Percentiles rank a stretch among this genome's conserved stretches.
These are phyloP conservation scores for Tetrahymena borealis DNA, from an alignment of 73 alveolate species.

Conservation along the genomic window DNA sequence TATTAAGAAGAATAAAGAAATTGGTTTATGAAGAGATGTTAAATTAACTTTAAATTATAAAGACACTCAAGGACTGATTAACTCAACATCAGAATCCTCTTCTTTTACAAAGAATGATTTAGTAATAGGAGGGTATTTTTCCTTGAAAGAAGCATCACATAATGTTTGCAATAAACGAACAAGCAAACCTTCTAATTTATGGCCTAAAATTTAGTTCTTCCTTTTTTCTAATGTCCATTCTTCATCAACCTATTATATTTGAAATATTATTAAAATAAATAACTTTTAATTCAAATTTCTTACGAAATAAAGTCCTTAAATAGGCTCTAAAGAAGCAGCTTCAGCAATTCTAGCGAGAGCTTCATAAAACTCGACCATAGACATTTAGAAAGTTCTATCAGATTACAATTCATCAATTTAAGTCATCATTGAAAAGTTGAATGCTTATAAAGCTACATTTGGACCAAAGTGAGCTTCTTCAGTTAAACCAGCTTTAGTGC, in stretches of 20 bases:
- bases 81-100: neutral
- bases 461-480: slow-evolving; percentile 62
- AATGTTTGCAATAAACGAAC: neutral
- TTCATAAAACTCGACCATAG: slow-evolving; percentile 59
- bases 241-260: neutral
- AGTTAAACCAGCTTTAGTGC: slow-evolving; percentile 34
- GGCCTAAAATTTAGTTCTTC: neutral
- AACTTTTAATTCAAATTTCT: neutral
- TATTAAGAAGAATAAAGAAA: too few relatives aligned
- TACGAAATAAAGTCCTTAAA: neutral
- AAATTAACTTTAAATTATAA: too few relatives aligned
- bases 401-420: slow-evolving; percentile 55
- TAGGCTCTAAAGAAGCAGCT: slow-evolving; percentile 3
- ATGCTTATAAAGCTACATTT: slow-evolving; percentile 56
- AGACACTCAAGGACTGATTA: neutral
- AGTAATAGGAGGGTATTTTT: neutral
- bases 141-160: neutral
- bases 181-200: neutral
- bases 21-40: too few relatives aligned
- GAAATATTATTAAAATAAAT: neutral
- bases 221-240: neutral
- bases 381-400: slow-evolving; percentile 51
- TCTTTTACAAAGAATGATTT: neutral
- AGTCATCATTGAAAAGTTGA: slow-evolving; percentile 66
- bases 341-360: slow-evolving; percentile 69